Base-by-base conservation (phyloP, 495 filamentous ascomycete species). In the Aspergillus taichungensis region DNA sequence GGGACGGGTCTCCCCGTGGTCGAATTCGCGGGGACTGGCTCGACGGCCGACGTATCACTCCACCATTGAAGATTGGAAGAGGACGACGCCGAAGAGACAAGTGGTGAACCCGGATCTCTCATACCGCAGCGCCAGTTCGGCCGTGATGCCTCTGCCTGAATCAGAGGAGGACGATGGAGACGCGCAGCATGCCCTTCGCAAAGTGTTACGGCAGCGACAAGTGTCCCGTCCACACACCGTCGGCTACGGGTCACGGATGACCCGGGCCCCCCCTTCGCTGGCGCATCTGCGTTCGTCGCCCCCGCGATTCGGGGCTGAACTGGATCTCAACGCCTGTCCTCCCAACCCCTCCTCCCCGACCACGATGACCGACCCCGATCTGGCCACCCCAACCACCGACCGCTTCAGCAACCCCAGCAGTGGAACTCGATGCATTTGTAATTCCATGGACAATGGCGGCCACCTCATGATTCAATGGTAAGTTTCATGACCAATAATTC, bases 401-500 rank as follows among this genome's bases (percentile, higher is more conserved):
- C 72, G 66, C 51, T 70, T 63, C 46, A 79, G 63, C 65, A 76
- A 72, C 29, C 61, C 68, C 34, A 74, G 73, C 43, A 71, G 63
- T 49, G 77, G 73, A 11, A 84, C 87, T 4, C 77, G 87, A 43
- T 95, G 88, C 56, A 65, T 88, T 13, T 94, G 88, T 66, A 71
- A 75, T 47, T 78, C 77, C 31, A 67, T 75, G 46, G 75, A 83
- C 13, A 78, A 79, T 46, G 79, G 82, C 45, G 81, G 78, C 46
- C 67, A 75, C 52, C 75, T 85, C 41, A 83, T 94, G 82, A 82
- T 95, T 52, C 85, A 89, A 68, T 95, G 85, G 85, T 88, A 71
- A 47, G 72, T 66, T 40, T 8, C 45, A 11, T 41, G 13, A 1
- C n/a, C 18, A 4, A 5, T 38, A 11, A 13, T 38, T 13, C 10